phyloP scores from a whole-genome alignment of 345 rosid species.

The Aegle marmelos region DNA sequence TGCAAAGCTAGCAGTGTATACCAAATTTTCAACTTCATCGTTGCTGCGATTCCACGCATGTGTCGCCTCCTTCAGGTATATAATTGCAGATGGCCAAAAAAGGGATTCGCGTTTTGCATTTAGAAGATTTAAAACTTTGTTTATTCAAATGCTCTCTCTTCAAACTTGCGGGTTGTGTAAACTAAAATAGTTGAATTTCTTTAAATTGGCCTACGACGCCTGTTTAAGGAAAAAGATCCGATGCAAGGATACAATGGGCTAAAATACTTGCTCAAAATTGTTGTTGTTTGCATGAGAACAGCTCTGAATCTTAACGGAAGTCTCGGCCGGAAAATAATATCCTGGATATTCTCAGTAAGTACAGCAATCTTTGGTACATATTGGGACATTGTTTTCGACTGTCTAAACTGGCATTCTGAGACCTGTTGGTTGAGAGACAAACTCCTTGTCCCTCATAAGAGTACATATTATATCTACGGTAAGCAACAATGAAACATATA shows the following conservation, averaged over 20 bases:
- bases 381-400: constrained; percentile 67
- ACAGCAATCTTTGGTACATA: constrained; percentile 54
- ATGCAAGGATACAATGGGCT: constrained; percentile 56
- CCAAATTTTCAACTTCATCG: constrained; percentile 46
- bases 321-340: constrained; percentile 33
- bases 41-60: constrained; percentile 60
- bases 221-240: constrained; percentile 54
- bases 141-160: neutral
- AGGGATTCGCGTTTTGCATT: no score
- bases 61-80: constrained; percentile 59
- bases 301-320: constrained; percentile 39
- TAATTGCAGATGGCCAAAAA: no score
- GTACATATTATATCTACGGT: constrained; percentile 56
- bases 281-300: constrained; percentile 57
- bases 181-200: neutral
- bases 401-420: constrained; percentile 51
- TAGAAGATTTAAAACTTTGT: neutral
- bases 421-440: constrained; percentile 64
- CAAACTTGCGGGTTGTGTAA: neutral
- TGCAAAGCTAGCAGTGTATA: constrained; percentile 33
- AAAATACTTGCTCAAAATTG: constrained; percentile 53
- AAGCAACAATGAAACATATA: constrained; percentile 3
- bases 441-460: constrained; percentile 49
- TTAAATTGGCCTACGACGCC: constrained; percentile 43
- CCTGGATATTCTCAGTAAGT: constrained; percentile 42